Conservation (phyloP, 257 asterid genomes). For the Ligustrum vulgare region DNA sequence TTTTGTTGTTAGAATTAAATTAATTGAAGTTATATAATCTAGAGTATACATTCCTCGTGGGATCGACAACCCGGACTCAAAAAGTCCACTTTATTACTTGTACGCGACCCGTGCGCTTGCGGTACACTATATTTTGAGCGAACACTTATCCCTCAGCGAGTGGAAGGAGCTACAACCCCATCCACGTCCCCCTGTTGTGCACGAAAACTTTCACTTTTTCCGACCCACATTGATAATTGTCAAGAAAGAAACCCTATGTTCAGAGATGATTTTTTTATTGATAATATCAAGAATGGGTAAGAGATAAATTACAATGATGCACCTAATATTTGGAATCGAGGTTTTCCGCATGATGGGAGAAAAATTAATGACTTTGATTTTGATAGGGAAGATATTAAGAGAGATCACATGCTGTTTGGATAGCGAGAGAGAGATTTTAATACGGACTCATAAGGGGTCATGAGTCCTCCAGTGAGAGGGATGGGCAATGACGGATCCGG, state of each 20-base stretch:
- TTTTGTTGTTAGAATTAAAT: too few relatives aligned
- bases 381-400: conserved; percentile 22
- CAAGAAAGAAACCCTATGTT: conserved; percentile 31
- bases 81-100: too few relatives aligned
- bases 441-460: conserved; percentile 11
- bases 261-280: conserved; percentile 28
- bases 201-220: conserved; percentile 23
- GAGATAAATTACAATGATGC: conserved; percentile 18
- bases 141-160: conserved; percentile 24
- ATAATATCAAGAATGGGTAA: conserved; percentile 6
- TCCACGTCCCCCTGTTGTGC: conserved; percentile 27
- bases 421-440: not conserved
- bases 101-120: too few relatives aligned
- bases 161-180: conserved; percentile 1
- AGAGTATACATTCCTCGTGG: too few relatives aligned
- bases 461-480: conserved; percentile 24
- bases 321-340: conserved; percentile 21
- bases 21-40: too few relatives aligned
- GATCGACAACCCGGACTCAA: too few relatives aligned
- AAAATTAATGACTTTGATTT: conserved; percentile 20
- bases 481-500: too few relatives aligned
- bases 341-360: conserved; percentile 19
- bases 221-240: conserved; percentile 23
- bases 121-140: too few relatives aligned
- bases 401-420: conserved; percentile 1